Conservation (phyloP, 148 eudicot genomes). For the Mesembryanthemum crystallinum region DNA sequence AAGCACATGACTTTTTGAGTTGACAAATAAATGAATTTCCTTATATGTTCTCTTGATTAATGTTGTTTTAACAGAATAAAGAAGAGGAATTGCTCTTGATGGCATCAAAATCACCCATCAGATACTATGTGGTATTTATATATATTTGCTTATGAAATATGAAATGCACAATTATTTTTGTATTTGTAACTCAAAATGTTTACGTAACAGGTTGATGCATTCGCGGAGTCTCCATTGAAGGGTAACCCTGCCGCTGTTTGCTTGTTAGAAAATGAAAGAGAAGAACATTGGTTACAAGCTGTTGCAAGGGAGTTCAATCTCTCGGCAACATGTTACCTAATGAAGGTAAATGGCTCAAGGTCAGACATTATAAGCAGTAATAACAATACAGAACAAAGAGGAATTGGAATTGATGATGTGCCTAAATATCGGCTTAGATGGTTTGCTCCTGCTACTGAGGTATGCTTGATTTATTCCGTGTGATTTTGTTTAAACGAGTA, state of each 20-base stretch:
- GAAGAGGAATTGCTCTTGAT: neutral
- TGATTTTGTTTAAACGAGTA: too few species aligned
- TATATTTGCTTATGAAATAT: neutral
- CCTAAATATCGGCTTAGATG: constrained; percentile 28
- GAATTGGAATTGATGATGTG: neutral
- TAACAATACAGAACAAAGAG: neutral
- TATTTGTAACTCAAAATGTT: neutral
- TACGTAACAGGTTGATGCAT: neutral
- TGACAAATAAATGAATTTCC: too few species aligned
- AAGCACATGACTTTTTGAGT: too few species aligned
- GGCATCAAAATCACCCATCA: constrained; percentile 8
- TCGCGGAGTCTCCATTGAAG: neutral
- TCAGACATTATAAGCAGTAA: neutral
- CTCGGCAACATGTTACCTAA: constrained; percentile 4
- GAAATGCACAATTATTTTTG: too few species aligned
- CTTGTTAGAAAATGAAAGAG: neutral
- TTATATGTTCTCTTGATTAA: too few species aligned
- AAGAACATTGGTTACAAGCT: constrained; percentile 3
- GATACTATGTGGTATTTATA: constrained; percentile 8
- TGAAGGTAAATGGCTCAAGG: neutral
- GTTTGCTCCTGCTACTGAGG: constrained; percentile 32
- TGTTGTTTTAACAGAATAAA: neutral
- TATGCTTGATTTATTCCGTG: neutral
- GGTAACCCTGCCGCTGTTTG: constrained; percentile 5
- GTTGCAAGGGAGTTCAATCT: neutral